phyloP scores from a whole-genome alignment of 257 asterid species.

The Thymus mandschuricus region DNA sequence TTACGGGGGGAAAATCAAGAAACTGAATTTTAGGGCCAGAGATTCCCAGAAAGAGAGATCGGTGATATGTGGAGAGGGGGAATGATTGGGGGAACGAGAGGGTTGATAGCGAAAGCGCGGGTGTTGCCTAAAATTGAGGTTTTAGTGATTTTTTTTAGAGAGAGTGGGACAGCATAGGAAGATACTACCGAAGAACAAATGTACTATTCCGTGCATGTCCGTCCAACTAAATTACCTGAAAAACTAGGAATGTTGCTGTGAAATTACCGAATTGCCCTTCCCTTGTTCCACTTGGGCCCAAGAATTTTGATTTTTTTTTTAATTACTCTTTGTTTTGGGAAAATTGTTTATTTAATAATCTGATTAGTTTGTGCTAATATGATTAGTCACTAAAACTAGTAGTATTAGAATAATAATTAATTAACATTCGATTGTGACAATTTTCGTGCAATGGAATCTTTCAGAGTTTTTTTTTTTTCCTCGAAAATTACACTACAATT shows the following conservation, averaged over 20 bases:
- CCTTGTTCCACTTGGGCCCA: no score
- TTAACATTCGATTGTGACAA: no score
- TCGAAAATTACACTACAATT: no score
- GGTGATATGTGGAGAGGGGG: slow-evolving; percentile 31
- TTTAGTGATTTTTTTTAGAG: slow-evolving; percentile 4
- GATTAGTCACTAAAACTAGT: no score
- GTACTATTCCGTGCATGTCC: slow-evolving; percentile 76
- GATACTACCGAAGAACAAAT: slow-evolving; percentile 35
- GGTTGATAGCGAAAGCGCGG: slow-evolving; percentile 42
- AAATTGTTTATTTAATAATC: no score
- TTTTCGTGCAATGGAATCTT: no score
- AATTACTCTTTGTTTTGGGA: no score
- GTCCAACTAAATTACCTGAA: slow-evolving; percentile 52
- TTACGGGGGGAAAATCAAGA: slow-evolving; percentile 11
- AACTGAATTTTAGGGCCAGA: slow-evolving; percentile 23
- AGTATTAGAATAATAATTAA: no score
- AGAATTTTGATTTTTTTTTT: not conserved
- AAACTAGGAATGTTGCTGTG: not conserved
- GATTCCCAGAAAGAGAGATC: slow-evolving; percentile 19
- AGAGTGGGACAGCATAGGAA: slow-evolving; percentile 25
- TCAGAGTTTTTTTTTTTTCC: no score
- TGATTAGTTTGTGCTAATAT: no score
- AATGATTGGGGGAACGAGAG: slow-evolving; percentile 32
- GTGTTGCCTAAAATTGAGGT: slow-evolving; percentile 41
- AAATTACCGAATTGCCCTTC: slow-evolving; percentile 29